Evolutionary conservation across 2,329 filamentous ascomycete genomes (phyloP), one percentile per base, ranked within the genome.

Genomic region (Cordyceps pruinosa): DNA sequence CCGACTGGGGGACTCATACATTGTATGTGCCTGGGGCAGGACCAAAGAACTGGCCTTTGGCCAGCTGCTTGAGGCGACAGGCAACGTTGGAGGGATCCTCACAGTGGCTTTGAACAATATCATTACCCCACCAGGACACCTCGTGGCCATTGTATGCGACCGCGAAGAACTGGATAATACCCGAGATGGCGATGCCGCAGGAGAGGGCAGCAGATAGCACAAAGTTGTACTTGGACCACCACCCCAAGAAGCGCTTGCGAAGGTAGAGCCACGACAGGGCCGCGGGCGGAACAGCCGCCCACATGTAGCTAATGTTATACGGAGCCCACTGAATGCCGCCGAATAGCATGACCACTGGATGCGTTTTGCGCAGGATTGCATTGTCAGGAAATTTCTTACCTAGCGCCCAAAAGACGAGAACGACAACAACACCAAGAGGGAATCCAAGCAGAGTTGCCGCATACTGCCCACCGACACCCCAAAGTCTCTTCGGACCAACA

Each of bases 181-280:
- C 73, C 1, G 73, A 68, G 1, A 76, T 67, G 3, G 73, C 74
- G n/a, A 75, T 69, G 4, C 72, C 73, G 2, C 69, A 72, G 58
- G 75, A 72, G 5, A 75, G 63, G 0, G 72, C 73, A 12, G 74
- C 73, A 9, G 73, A 74, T 12, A 76, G 64, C 5, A 76, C 69
- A 56, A 74, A 76, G 56, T 75, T 65, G 41, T 65, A 65, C 61
- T 78, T 79, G 57, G 75, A 72, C 77, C 79, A 81, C 60, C 78
- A 74, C 3, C 65, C 72, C 23, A 77, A 68, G 61, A 73, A 76
- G 5, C 76, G 69, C 23, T 66, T 66, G 62, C 73, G 75, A 58
- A 78, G 62, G 61, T 73, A 80, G 17, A 79, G 66, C 75, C 77
- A 80, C 6, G 75, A 77, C 26, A 75, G 57, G 64, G 69, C 77